These are phyloP conservation scores for Uronychia setigera DNA, from an alignment of 73 alveolate genomes.

Conservation along the genomic window DNA sequence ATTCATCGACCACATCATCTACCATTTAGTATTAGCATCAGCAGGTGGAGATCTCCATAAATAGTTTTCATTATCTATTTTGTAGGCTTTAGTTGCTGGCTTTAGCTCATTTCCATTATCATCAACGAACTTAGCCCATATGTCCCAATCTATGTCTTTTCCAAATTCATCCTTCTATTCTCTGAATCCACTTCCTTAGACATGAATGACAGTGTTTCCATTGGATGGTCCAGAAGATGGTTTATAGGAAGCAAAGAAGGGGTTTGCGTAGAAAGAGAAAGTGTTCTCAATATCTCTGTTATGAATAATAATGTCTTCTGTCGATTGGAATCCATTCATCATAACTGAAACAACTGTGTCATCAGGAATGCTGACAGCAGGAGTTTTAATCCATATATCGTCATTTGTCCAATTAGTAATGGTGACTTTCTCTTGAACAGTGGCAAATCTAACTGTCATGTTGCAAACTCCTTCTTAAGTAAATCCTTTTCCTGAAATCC, in stretches of 20 bases:
- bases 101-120: conserved; percentile 40
- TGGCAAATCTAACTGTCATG: conserved; percentile 86
- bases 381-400: conserved; percentile 70
- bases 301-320: conserved; percentile 75
- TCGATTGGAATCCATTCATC: conserved; percentile 90
- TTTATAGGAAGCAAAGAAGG: conserved; percentile 67
- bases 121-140: conserved; percentile 82
- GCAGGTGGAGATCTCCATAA: conserved; percentile 78
- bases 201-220: conserved; percentile 79
- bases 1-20: conserved; percentile 78
- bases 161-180: conserved; percentile 75
- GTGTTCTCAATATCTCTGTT: conserved; percentile 83
- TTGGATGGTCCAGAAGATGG: conserved; percentile 87
- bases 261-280: conserved; percentile 81
- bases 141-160: conserved; percentile 56
- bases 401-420: conserved; percentile 49
- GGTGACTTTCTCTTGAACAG: conserved; percentile 44
- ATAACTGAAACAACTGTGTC: conserved; percentile 88
- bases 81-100: conserved; percentile 45
- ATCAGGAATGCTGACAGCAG: conserved; percentile 82
- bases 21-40: conserved; percentile 67
- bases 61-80: conserved; percentile 62
- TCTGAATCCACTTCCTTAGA: conserved; percentile 87
- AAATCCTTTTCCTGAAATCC: conserved; percentile 81
- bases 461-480: conserved; percentile 87